Conservation (phyloP, 768 basidiomycete species). For the Kwoniella newhampshirensis region DNA sequence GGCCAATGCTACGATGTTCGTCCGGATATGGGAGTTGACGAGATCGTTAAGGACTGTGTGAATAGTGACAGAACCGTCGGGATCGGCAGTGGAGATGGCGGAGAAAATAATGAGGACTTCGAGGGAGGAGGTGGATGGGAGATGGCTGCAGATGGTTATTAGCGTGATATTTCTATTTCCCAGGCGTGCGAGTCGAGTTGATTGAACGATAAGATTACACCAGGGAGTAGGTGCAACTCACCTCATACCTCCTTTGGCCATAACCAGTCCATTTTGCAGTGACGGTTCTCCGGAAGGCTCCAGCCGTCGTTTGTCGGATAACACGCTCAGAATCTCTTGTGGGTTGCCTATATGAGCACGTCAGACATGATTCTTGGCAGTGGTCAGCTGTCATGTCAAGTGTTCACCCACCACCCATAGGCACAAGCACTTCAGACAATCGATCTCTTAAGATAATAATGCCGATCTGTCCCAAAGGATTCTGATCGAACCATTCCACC, state of each 20-base stretch:
- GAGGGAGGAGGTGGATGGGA: conserved; percentile 95
- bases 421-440: conserved; percentile 81
- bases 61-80: conserved; percentile 70
- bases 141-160: conserved; percentile 62
- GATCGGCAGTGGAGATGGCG: conserved; percentile 93
- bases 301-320: conserved; percentile 81
- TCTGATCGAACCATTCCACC: conserved; percentile 98
- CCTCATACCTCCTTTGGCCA: conserved; percentile 93
- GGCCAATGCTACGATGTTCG: conserved; percentile 88
- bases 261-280: conserved; percentile 94
- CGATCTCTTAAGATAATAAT: conserved; percentile 90
- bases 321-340: conserved; percentile 84
- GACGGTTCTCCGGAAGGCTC: conserved; percentile 91
- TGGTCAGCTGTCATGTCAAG: no score
- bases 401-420: conserved; percentile 85
- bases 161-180: background rate
- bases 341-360: conserved; percentile 69
- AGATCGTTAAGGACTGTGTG: conserved; percentile 89
- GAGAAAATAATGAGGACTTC: conserved; percentile 94
- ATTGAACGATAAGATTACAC: background rate
- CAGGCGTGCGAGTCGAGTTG: background rate
- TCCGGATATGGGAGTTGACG: conserved; percentile 76
- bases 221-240: conserved; percentile 50
- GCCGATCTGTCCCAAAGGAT: conserved; percentile 94
- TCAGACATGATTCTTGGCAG: background rate